These are phyloP conservation scores for Lachnum nothofagi DNA, from an alignment of 2,329 filamentous ascomycete genomes.

Conservation along the genomic window DNA sequence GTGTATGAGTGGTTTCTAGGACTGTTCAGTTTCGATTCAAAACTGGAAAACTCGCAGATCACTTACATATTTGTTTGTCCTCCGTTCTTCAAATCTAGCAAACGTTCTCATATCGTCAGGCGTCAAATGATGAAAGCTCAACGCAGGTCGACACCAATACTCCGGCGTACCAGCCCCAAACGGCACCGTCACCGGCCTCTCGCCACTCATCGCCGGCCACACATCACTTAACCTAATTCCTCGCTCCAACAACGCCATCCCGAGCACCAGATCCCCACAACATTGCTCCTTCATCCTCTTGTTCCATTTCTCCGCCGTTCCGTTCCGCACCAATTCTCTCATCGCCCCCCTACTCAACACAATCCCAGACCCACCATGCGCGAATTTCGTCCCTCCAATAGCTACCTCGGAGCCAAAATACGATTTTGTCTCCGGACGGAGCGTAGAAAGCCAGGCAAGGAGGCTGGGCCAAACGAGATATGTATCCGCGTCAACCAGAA, in stretches of 20 bases:
- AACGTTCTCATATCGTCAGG: slow-evolving; percentile 46
- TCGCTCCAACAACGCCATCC: slow-evolving; percentile 43
- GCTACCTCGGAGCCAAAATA: slow-evolving; percentile 50
- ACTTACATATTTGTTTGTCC: slow-evolving; percentile 8
- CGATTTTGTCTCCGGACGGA: slow-evolving; percentile 33
- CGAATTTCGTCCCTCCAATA: slow-evolving; percentile 43
- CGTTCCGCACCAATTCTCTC: slow-evolving; percentile 38
- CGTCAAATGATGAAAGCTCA: slow-evolving; percentile 53
- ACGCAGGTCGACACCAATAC: slow-evolving; percentile 50
- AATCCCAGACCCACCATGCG: slow-evolving; percentile 53
- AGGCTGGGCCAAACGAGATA: slow-evolving; percentile 52
- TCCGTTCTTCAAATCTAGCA: slow-evolving; percentile 47
- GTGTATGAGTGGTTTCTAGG: slow-evolving; percentile 28
- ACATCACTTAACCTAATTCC: slow-evolving; percentile 38
- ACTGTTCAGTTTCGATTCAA: slow-evolving; percentile 21
- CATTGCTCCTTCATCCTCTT: slow-evolving; percentile 38
- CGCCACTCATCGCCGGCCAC: slow-evolving; percentile 52
- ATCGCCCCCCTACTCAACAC: slow-evolving; percentile 48
- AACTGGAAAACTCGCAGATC: neutral
- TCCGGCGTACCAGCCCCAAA: slow-evolving; percentile 31
- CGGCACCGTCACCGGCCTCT: slow-evolving; percentile 47
- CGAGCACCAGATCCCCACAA: slow-evolving; percentile 50
- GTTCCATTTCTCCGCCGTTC: slow-evolving; percentile 45
- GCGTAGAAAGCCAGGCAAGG: slow-evolving; percentile 25
- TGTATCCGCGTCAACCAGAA: slow-evolving; percentile 55